These are phyloP conservation scores for Phlebiopsis flavidoalba DNA, from an alignment of 768 basidiomycete species.

Conservation along the genomic window DNA sequence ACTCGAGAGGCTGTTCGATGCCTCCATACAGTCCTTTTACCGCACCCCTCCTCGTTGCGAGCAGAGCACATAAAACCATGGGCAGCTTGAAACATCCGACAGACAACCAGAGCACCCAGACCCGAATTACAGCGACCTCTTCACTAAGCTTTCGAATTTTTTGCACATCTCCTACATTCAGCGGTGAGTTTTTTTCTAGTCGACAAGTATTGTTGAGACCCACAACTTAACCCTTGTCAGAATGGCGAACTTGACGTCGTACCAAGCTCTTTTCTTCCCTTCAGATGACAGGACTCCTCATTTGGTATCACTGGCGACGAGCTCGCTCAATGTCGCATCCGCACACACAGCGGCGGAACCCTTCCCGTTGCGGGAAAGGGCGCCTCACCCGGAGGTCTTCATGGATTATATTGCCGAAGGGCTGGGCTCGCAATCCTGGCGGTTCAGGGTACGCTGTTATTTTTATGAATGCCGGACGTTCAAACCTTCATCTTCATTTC, in stretches of 20 bases:
- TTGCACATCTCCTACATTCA: too few species aligned
- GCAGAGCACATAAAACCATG: not conserved
- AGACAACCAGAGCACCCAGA: not conserved
- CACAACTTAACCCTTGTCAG: not conserved
- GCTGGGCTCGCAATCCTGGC: slow-evolving; percentile 63
- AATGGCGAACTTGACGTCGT: slow-evolving; percentile 65
- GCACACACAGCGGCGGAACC: slow-evolving; percentile 18
- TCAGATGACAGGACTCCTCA: slow-evolving; percentile 75
- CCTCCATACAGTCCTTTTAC: not conserved
- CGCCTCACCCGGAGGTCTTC: slow-evolving; percentile 80
- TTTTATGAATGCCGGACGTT: not conserved
- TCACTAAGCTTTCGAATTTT: not conserved
- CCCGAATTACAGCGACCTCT: not conserved
- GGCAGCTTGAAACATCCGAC: not conserved
- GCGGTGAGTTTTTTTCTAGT: too few species aligned
- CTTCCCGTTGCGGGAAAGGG: slow-evolving; percentile 45
- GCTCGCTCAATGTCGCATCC: slow-evolving; percentile 31
- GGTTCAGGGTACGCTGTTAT: slow-evolving; percentile 51
- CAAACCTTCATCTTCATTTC: not conserved
- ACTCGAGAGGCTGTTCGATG: not conserved
- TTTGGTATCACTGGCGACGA: slow-evolving; percentile 70
- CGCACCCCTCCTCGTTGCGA: not conserved
- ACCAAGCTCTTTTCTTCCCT: slow-evolving; percentile 72
- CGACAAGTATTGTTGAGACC: too few species aligned
- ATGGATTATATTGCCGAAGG: slow-evolving; percentile 85